Base-by-base conservation (phyloP, 129 eudicot species). In the Gnaphalium uliginosum region DNA sequence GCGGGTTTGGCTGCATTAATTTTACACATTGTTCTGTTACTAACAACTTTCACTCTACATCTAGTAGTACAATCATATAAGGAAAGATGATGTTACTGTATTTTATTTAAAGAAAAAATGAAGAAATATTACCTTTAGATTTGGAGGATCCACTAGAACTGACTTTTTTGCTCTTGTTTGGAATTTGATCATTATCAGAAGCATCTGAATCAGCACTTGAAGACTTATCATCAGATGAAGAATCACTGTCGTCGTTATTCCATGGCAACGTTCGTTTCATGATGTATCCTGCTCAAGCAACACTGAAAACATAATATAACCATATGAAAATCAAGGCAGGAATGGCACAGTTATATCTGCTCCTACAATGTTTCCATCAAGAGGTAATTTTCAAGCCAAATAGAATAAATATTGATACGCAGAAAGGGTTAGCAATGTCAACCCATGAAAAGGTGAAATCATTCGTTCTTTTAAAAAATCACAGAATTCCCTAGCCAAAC, bases 201-300 rank as follows among this genome's bases (percentile, higher is more conserved):
- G 90, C 65, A 70, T 87, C 90, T 18, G 86, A 62, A 76, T 87
- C 88, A 33, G 51, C 59, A 39, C 76, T 59, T 48, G 90, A 87
- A 70, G 90, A 85, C 48, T 82, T 29, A 29, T 29, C 96, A 10
- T 71, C 87, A 0, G 92, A 87, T 2, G 96, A 89, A 50, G 90
- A 85, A 68, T 76, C 87, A 32, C 74, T 85, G 21, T 81, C 92
- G 22, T 83, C 82, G 10, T 84, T 87, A 63, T 76, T 86, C 97
- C 90, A 91, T 39, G 88, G 88, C 68, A 82, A 19, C 25, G 88
- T 72, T 78, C 91, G 79, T 85, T 91, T 91, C 97, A 90, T 90
- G 26, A 69, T 72, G 70, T 75, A 65, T 60, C 53, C 1, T 27
- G 69, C 59, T 68, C 13, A 6, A 76, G 21, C 21, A 24, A n/a